Evolutionary conservation across 768 basidiomycete genomes (phyloP), one percentile per base, ranked within the genome.

Genomic region (Asterophora lycoperdoides): DNA sequence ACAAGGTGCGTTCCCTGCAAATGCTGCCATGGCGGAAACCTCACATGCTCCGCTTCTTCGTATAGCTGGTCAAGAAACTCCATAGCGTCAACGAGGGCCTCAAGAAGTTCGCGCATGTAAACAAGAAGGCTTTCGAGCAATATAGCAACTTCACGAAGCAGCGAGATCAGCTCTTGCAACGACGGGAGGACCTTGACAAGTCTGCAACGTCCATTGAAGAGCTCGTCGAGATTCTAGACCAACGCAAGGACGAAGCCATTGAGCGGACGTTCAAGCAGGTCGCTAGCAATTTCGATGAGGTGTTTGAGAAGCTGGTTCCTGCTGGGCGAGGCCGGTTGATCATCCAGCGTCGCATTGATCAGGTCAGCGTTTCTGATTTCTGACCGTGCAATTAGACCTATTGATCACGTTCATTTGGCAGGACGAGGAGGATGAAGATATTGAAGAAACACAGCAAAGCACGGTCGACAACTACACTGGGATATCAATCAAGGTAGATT

Each of bases 111-210:
- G 90, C 93, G 0, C 93, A 97, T 62, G 95, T 98, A 53, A 99
- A 99, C 75, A 99, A 99, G 76, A 97, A 98, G 62, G 96, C 95
- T 1, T 95, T 95, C 62, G 96, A 99, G 64, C 95, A 98, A 65
- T 98, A 96, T 72, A 90, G 81, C 64, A 94, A 92, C 63, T 98
- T 98, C 66, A 96, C 94, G 7, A 97, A 95, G 63, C 95, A 98
- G 65, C 86, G 94, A 1, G 94, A 98, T 62, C 88, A 93, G 57
- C 80, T 97, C 3, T 65, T 89, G 36, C 77, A 84, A 51, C 86
- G 96, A 4, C 80, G 93, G 8, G 87, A 91, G 55, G 96, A 98
- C 63, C 75, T 98, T 26, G 94, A 97, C 56, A 85, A 82, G 49
- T 93, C 92, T 2, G 92, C 91, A 0, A 61, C 77, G 41, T 93